Evolutionary conservation across 805 yeast genomes (phyloP), one percentile per base, ranked within the genome.

Genomic region (Candida xiaguanensis): DNA sequence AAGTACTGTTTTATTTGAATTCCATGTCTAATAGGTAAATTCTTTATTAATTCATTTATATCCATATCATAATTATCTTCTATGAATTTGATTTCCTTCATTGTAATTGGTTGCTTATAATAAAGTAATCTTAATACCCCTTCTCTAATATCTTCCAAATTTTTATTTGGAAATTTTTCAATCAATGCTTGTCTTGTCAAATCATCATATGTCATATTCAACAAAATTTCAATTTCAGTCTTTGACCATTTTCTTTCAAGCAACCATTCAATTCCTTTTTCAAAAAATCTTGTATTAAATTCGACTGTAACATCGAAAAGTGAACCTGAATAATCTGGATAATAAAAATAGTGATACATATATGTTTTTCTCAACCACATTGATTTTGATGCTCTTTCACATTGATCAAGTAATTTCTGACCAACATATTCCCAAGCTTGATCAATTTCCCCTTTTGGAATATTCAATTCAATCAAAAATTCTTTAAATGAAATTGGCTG

Each of bases 161-260:
- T 11, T 19, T 33, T 43, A 22, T 40, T 41, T 7, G 53, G 49
- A 14, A 51, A 37, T 16, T 39, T 43, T 27, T 49, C 47, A 12
- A 37, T 28, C 15, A 49, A 35, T 1, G 47, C 44, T 6, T 43
- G 22, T 5, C 36, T 26, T 3, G 55, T 46, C 28, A 48, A 28
- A 34, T 48, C 53, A 31, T 38, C 31, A 13, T 22, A 14, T 13
- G 41, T 16, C 17, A 42, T 46, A 13, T 29, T 32, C 12, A 41
- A 22, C 18, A 49, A 35, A 2, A 11, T 28, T 6, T 46, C 40
- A 13, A 46, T 32, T 15, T 50, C 51, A 2, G 34, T 23, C 6
- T 11, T 5, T 3, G 40, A 4, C 49, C 50, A 47, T 9, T 29
- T 11, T 29, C 28, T 36, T 8, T 14, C 11, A 17, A 16, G 14